phyloP scores from a whole-genome alignment of 306 rosid genomes.

The Cucurbita ficifolia region DNA sequence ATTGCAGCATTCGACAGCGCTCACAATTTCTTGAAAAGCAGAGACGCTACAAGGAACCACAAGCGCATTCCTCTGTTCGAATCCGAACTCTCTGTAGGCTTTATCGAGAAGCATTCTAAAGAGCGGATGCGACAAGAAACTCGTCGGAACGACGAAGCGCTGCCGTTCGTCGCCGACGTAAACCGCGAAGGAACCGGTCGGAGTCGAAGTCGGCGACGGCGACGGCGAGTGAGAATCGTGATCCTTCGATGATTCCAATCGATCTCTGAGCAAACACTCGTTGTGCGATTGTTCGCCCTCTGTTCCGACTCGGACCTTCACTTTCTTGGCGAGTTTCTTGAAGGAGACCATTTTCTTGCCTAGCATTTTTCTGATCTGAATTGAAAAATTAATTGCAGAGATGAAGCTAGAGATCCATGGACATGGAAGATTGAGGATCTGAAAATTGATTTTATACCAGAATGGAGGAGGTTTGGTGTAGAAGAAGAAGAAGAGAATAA shows the following conservation, averaged over 20 bases:
- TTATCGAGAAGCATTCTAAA: constrained; percentile 73
- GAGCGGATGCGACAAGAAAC: constrained; percentile 68
- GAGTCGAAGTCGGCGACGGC: constrained; percentile 16
- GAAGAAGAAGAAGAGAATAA: background rate
- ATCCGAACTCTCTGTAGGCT: constrained; percentile 69
- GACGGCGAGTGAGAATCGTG: background rate
- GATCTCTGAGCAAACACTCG: constrained; percentile 35
- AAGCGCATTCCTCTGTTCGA: constrained; percentile 52
- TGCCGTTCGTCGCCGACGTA: constrained; percentile 69
- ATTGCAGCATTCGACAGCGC: constrained; percentile 58
- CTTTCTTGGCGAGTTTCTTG: constrained; percentile 61
- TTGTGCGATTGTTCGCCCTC: constrained; percentile 9
- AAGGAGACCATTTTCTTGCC: constrained; percentile 55
- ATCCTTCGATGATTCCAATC: constrained; percentile 14
- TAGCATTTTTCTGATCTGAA: constrained; percentile 19
- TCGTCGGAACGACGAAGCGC: constrained; percentile 61
- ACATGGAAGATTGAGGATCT: background rate
- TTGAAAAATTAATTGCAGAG: background rate
- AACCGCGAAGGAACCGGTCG: constrained; percentile 59
- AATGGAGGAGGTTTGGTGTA: background rate
- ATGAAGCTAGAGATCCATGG: background rate
- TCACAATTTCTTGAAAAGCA: constrained; percentile 57
- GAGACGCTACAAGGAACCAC: constrained; percentile 73
- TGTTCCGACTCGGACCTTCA: constrained; percentile 29
- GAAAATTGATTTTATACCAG: background rate